These are phyloP conservation scores for Juncus inflexus DNA, from an alignment of 176 grass and related monocot genomes.

Conservation along the genomic window DNA sequence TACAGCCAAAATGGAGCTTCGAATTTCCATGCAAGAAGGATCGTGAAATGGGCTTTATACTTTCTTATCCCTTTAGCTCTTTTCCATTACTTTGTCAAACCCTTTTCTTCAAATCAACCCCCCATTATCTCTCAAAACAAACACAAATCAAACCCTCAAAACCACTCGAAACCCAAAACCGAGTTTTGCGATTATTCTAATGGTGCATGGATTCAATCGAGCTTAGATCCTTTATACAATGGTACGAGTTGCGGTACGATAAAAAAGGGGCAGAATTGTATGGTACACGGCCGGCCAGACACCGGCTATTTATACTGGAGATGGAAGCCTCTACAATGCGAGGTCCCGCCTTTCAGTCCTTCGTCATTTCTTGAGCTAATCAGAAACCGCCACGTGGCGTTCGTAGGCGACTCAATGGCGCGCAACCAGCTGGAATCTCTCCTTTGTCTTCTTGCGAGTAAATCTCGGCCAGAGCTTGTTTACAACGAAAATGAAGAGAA, in stretches of 20 bases:
- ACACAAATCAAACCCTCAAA: background rate
- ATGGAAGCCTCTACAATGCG: conserved; percentile 53
- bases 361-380: conserved; percentile 36
- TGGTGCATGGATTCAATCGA: conserved; percentile 47
- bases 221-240: conserved; percentile 42
- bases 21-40: conserved; percentile 13
- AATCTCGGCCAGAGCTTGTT: conserved; percentile 34
- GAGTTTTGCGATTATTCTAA: conserved; percentile 43
- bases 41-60: conserved; percentile 21
- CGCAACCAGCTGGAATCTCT: conserved; percentile 71
- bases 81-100: conserved; percentile 21
- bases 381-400: conserved; percentile 47
- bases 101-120: conserved; percentile 3
- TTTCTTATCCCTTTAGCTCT: conserved; percentile 23
- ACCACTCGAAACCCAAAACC: background rate
- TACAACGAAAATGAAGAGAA: conserved; percentile 43
- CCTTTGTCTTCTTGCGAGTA: conserved; percentile 50
- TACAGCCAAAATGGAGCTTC: conserved; percentile 11
- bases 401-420: conserved; percentile 68
- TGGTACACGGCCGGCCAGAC: conserved; percentile 59
- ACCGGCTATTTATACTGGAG: conserved; percentile 54
- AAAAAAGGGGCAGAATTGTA: conserved; percentile 67
- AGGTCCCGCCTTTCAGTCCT: conserved; percentile 45
- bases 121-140: background rate
- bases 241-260: conserved; percentile 59